phyloP scores from a whole-genome alignment of 1,139 yeast species.

The Kurtzmaniella quercitrusa region DNA sequence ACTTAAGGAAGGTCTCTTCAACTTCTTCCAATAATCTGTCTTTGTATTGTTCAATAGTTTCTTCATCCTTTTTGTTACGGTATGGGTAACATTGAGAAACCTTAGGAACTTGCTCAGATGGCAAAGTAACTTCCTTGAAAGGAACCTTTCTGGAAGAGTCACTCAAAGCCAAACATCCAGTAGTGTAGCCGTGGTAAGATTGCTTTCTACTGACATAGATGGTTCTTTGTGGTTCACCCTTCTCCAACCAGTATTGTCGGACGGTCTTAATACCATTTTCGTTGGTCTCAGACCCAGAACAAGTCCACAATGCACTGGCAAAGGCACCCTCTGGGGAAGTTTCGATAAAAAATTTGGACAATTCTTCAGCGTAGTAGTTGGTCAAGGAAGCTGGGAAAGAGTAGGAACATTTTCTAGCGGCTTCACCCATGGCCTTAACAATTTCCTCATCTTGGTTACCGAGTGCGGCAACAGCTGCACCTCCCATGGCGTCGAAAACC shows the following conservation, averaged over 20 bases:
- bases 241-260: conserved; percentile 53
- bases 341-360: conserved; percentile 50
- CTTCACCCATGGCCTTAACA: conserved; percentile 41
- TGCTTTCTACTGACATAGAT: conserved; percentile 49
- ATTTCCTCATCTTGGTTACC: conserved; percentile 57
- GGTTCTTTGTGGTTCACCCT: conserved; percentile 42
- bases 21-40: conserved; percentile 41
- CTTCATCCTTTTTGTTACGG: conserved; percentile 41
- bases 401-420: conserved; percentile 41
- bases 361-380: conserved; percentile 45
- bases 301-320: conserved; percentile 49
- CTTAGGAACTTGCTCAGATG: conserved; percentile 41
- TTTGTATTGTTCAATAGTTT: conserved; percentile 46
- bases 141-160: conserved; percentile 38
- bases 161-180: conserved; percentile 49
- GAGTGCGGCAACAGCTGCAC: conserved; percentile 60
- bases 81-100: conserved; percentile 46
- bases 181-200: conserved; percentile 59
- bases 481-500: conserved; percentile 51
- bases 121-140: conserved; percentile 38
- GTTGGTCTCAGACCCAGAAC: conserved; percentile 60
- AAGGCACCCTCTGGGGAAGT: conserved; percentile 52
- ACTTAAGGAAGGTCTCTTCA: conserved; percentile 44
- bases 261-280: conserved; percentile 55
- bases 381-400: conserved; percentile 41